Conservation (phyloP, 805 yeast genomes). For the Cyberlindnera saturnus region DNA sequence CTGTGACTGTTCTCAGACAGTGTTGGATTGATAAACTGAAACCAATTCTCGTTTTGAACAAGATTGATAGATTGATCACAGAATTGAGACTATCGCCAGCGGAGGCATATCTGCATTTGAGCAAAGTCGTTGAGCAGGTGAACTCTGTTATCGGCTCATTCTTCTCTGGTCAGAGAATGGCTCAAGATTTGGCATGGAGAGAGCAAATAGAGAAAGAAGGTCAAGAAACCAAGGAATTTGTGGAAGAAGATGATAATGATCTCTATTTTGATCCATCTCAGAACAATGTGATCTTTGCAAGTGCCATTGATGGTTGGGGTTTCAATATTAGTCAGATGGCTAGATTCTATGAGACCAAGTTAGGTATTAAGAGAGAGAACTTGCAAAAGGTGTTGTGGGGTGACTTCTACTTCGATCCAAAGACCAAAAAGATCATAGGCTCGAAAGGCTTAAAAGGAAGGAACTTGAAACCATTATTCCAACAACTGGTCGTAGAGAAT, state of each 20-base stretch:
- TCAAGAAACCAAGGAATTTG: slow-evolving; percentile 43
- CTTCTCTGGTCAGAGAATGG: slow-evolving; percentile 88
- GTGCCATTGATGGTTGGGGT: slow-evolving; percentile 98
- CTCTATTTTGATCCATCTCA: slow-evolving; percentile 82
- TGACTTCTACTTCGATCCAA: slow-evolving; percentile 83
- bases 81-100: slow-evolving; percentile 77
- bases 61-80: slow-evolving; percentile 77
- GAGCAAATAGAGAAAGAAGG: slow-evolving; percentile 47
- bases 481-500: slow-evolving; percentile 77
- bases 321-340: slow-evolving; percentile 87
- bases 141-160: slow-evolving; percentile 93
- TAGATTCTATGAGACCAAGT: slow-evolving; percentile 72
- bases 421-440: slow-evolving; percentile 74
- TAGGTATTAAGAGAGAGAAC: slow-evolving; percentile 77
- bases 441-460: slow-evolving; percentile 59
- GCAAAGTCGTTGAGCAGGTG: slow-evolving; percentile 82
- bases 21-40: slow-evolving; percentile 91
- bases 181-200: slow-evolving; percentile 74
- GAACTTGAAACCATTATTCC: slow-evolving; percentile 74
- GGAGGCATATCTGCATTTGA: slow-evolving; percentile 81
- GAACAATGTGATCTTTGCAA: slow-evolving; percentile 85
- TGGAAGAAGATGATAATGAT: slow-evolving; percentile 75
- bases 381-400: slow-evolving; percentile 94
- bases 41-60: slow-evolving; percentile 84
- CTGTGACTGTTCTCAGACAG: slow-evolving; percentile 89